Conservation (phyloP, 2,329 filamentous ascomycete genomes). For the Fusarium vanettenii region DNA sequence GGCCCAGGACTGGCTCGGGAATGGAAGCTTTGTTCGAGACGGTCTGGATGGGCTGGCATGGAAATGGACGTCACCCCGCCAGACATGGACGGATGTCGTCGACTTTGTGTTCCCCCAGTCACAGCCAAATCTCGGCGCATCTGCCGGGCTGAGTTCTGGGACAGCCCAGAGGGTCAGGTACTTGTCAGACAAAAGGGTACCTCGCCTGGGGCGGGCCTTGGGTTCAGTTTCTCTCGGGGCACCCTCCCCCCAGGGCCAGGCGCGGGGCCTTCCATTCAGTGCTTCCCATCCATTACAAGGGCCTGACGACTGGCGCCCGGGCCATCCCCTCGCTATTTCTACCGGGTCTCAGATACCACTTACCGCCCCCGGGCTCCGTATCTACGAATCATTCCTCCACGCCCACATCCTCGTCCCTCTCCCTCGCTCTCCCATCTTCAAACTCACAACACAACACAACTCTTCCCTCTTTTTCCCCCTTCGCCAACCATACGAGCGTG, state of each 20-base stretch:
- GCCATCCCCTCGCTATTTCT: conserved; percentile 26
- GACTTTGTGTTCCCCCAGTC: conserved; percentile 8
- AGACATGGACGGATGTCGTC: not conserved
- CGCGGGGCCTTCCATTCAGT: not conserved
- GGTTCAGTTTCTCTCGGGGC: conserved; percentile 7
- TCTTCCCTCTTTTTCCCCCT: conserved; percentile 25
- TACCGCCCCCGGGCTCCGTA: conserved; percentile 30
- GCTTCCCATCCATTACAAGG: conserved; percentile 8
- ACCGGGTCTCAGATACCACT: conserved; percentile 30
- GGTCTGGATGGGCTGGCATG: not conserved
- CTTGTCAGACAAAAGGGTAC: conserved; percentile 33
- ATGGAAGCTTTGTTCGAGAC: conserved; percentile 10
- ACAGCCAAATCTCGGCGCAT: conserved; percentile 15
- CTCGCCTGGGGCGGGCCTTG: not conserved
- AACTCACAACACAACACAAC: conserved; percentile 11
- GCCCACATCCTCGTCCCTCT: conserved; percentile 38
- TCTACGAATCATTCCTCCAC: conserved; percentile 49
- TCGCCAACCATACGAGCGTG: conserved; percentile 37
- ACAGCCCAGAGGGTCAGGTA: conserved; percentile 14
- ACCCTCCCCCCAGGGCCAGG: conserved; percentile 3
- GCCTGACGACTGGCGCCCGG: conserved; percentile 25
- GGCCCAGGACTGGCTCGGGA: conserved; percentile 22
- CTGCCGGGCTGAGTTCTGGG: conserved; percentile 18
- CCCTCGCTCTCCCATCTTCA: conserved; percentile 32
- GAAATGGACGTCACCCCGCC: conserved; percentile 23